A percentile compares a stretch with the other conserved stretches of the same genome.
Evolutionary conservation across 352 stramenopile genomes (phyloP).

Genomic region (Globisporangium rhizosaccharum): DNA sequence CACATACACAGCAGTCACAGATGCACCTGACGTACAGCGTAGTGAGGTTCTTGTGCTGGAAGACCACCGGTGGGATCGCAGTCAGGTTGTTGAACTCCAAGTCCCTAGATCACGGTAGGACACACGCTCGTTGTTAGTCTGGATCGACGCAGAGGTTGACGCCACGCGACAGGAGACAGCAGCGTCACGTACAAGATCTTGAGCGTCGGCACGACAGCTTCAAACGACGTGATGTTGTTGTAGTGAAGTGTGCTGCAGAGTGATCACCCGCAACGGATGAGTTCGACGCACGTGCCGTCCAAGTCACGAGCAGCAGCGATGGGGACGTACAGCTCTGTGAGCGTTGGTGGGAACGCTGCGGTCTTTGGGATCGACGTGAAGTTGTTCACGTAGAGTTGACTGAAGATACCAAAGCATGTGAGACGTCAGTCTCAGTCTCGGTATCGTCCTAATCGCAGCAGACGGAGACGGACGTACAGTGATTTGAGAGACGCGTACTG

Average conservation of each 20-base stretch:
- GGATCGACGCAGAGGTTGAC: not conserved
- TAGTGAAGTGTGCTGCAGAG: not conserved
- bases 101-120: not conserved
- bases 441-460: not conserved
- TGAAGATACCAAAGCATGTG: constrained; percentile 10
- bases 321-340: too few species aligned
- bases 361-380: constrained; percentile 36
- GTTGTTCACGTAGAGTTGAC: constrained; percentile 53
- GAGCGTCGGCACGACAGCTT: not conserved
- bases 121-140: not conserved
- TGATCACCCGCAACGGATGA: too few species aligned
- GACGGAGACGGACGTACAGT: not conserved
- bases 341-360: too few species aligned
- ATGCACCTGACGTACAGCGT: not conserved
- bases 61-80: constrained; percentile 1
- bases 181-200: not conserved
- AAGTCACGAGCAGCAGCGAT: too few species aligned
- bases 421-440: not conserved
- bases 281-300: too few species aligned
- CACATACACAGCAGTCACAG: too few species aligned
- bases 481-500: not conserved
- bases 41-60: constrained; percentile 2
- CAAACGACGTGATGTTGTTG: not conserved
- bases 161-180: not conserved
- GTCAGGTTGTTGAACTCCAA: not conserved